These are phyloP conservation scores for Ceratorhiza oryzae-sativae DNA, from an alignment of 1,284 basidiomycete genomes.

Conservation along the genomic window DNA sequence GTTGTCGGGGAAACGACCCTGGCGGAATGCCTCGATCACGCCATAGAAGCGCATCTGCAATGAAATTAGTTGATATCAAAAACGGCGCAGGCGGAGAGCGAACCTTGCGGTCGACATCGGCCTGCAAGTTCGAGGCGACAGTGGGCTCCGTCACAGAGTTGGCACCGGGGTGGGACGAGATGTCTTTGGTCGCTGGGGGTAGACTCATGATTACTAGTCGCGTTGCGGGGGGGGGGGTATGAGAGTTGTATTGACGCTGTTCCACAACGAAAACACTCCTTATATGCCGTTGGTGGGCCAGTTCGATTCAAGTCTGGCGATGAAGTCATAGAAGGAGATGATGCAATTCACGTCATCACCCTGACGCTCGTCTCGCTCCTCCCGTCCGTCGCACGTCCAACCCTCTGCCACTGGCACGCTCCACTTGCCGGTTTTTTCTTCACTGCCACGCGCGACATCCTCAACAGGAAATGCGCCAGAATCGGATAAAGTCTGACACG, in stretches of 20 bases:
- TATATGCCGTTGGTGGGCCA: neutral
- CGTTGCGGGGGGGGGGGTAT: conserved; percentile 5
- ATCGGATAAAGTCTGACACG: neutral
- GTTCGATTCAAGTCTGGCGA: neutral
- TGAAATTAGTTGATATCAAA: conserved; percentile 1
- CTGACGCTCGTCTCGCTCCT: neutral
- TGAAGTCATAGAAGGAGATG: conserved; percentile 2
- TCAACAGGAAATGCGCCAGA: neutral
- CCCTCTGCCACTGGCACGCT: conserved; percentile 1
- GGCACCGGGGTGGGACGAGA: conserved; percentile 41
- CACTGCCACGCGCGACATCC: neutral
- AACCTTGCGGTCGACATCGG: conserved; percentile 44
- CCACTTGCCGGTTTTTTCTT: neutral
- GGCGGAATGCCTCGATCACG: conserved; percentile 77
- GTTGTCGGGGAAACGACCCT: conserved; percentile 82
- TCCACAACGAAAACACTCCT: neutral
- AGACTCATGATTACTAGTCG: conserved; percentile 42
- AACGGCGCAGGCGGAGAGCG: neutral
- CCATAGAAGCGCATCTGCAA: conserved; percentile 72
- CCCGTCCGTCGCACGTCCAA: neutral
- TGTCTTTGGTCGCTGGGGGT: conserved; percentile 42
- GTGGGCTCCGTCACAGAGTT: conserved; percentile 42
- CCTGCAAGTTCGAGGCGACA: conserved; percentile 34
- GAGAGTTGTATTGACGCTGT: neutral
- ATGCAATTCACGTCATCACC: conserved; percentile 2